A percentile compares a stretch with the other conserved stretches of the same genome.
phyloP scores from a whole-genome alignment of 208 protist genomes.

The Crithidia acanthocephali region DNA sequence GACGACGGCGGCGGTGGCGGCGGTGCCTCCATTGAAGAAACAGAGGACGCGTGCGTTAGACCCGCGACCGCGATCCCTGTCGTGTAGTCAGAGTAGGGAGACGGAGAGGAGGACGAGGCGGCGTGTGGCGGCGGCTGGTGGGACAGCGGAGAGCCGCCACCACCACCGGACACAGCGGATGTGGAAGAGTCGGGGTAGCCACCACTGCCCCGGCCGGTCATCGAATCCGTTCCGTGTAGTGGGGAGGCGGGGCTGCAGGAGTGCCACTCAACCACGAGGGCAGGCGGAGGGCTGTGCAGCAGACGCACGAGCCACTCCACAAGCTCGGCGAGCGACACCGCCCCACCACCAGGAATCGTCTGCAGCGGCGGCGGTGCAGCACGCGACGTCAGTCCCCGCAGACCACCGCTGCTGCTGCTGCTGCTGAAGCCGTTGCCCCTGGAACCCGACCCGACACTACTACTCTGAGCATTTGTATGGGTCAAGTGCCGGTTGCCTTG shows the following conservation, averaged over 20 bases:
- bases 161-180: not conserved
- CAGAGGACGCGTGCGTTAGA: not conserved
- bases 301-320: slow-evolving; percentile 56
- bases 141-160: not conserved
- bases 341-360: slow-evolving; percentile 12
- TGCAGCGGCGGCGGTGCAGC: not conserved
- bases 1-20: not conserved
- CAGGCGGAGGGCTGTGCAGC: slow-evolving; percentile 45
- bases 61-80: not conserved
- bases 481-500: no score
- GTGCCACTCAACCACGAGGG: slow-evolving; percentile 68
- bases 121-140: not conserved
- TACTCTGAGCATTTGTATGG: no score
- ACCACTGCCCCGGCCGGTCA: not conserved
- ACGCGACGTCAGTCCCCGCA: no score
- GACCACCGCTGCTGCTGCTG: not conserved
- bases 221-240: not conserved
- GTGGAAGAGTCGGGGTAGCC: not conserved
- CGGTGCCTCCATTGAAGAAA: not conserved
- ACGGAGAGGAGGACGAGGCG: no score
- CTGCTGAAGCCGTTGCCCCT: not conserved
- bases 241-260: not conserved
- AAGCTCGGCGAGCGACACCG: slow-evolving; percentile 38
- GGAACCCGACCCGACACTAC: not conserved
- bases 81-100: slow-evolving; percentile 4